Conservation (phyloP, 2,329 filamentous ascomycete species). For the Byssoonygena ceratinophila region DNA sequence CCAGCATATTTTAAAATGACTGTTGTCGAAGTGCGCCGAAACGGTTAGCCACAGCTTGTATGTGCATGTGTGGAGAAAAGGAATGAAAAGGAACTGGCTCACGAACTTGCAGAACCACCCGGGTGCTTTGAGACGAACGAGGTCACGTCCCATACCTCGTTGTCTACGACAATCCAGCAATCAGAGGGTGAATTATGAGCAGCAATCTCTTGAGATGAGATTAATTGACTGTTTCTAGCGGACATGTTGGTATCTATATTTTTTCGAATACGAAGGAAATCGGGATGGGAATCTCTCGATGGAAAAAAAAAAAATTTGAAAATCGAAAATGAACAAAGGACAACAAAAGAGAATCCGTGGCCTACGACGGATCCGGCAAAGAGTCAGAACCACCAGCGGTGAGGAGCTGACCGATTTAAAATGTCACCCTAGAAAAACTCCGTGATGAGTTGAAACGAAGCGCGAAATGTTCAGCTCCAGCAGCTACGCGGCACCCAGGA, state of each 20-base stretch:
- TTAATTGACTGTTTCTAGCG: background rate
- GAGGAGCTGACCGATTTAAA: background rate
- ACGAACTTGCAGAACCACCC: constrained; percentile 42
- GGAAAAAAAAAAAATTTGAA: no score
- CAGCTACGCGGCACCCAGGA: background rate
- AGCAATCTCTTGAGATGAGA: constrained; percentile 25
- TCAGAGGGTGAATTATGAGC: constrained; percentile 41
- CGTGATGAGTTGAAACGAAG: background rate
- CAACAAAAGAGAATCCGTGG: background rate
- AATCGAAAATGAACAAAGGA: no score
- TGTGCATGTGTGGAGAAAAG: background rate
- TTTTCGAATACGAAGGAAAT: background rate
- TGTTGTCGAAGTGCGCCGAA: constrained; percentile 13
- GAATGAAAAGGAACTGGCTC: constrained; percentile 1
- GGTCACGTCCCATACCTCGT: constrained; percentile 57
- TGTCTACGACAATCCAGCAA: constrained; percentile 59
- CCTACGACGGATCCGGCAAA: no score
- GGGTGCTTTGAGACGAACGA: constrained; percentile 56
- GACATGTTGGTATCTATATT: constrained; percentile 2
- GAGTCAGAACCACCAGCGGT: background rate
- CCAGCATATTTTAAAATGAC: constrained; percentile 40
- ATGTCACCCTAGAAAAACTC: background rate
- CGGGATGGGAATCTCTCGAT: no score
- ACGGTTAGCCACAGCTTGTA: constrained; percentile 1
- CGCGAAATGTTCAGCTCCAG: background rate